A percentile compares a stretch with the other conserved stretches of the same genome.
These are phyloP conservation scores for Trametes cingulata DNA, from an alignment of 768 basidiomycete genomes.

Conservation along the genomic window DNA sequence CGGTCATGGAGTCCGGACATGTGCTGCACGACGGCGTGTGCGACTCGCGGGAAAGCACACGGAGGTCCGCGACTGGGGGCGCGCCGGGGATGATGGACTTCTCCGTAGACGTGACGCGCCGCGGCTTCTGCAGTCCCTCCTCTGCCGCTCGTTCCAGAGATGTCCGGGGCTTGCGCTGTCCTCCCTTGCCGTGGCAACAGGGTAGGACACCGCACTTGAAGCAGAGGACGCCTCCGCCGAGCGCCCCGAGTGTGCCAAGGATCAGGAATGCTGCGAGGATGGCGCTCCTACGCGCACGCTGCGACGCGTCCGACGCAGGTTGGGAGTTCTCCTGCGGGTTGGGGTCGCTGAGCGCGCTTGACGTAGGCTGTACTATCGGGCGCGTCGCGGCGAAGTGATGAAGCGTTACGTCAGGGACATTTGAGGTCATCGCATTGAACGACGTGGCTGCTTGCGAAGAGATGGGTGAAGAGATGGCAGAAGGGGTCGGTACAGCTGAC, in stretches of 20 bases:
- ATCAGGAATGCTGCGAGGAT: constrained; percentile 22
- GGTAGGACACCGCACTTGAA: constrained; percentile 21
- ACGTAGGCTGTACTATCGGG: constrained; percentile 3
- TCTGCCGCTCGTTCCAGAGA: not conserved
- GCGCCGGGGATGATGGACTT: constrained; percentile 20
- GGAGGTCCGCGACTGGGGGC: not conserved
- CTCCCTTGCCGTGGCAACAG: constrained; percentile 7
- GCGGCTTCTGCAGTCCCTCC: constrained; percentile 7
- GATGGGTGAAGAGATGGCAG: not conserved
- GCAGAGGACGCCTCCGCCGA: constrained; percentile 17
- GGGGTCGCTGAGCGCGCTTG: constrained; percentile 7
- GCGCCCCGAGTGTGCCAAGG: constrained; percentile 15
- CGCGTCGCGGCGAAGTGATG: not conserved
- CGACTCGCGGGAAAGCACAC: constrained; percentile 11
- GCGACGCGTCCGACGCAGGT: not conserved
- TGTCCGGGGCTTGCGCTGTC: not conserved
- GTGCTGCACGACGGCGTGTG: constrained; percentile 17
- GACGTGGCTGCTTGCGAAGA: not conserved
- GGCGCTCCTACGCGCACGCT: constrained; percentile 11
- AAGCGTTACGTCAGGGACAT: not conserved
- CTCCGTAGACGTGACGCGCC: constrained; percentile 1
- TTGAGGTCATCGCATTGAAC: not conserved
- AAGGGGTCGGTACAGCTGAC: not conserved
- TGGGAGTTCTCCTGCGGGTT: constrained; percentile 8
- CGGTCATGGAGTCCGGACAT: constrained; percentile 15